Conservation (phyloP, 352 stramenopile species). For the Phytophthora capsici region DNA sequence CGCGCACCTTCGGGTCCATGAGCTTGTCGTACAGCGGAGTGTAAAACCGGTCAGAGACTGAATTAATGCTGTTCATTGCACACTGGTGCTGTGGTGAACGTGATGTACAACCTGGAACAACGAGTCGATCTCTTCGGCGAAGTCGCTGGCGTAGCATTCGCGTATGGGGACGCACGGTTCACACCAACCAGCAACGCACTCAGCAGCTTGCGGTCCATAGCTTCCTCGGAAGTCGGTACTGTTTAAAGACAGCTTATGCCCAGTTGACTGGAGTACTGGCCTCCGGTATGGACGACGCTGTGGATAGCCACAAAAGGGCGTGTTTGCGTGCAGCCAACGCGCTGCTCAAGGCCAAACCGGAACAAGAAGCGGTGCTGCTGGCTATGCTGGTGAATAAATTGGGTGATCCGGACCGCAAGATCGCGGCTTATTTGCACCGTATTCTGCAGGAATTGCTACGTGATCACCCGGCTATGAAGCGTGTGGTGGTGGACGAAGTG, state of each 20-base stretch:
- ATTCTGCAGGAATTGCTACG: slow-evolving; percentile 93
- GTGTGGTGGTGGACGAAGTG: slow-evolving; percentile 94
- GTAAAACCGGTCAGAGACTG: slow-evolving; percentile 97
- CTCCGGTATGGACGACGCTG: slow-evolving; percentile 82
- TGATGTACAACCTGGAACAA: slow-evolving; percentile 85
- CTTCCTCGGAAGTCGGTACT: slow-evolving; percentile 52
- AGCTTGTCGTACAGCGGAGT: slow-evolving; percentile 97
- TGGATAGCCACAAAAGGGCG: slow-evolving; percentile 84
- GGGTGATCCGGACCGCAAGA: slow-evolving; percentile 94
- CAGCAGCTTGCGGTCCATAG: slow-evolving; percentile 95
- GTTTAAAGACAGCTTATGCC: slow-evolving; percentile 77
- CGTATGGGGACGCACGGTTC: slow-evolving; percentile 98
- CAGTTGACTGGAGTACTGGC: slow-evolving; percentile 74
- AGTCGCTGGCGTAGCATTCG: slow-evolving; percentile 73
- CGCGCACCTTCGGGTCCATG: slow-evolving; percentile 83
- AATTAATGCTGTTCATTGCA: slow-evolving; percentile 93
- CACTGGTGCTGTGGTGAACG: slow-evolving; percentile 92
- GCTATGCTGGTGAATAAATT: slow-evolving; percentile 99
- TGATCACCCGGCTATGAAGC: slow-evolving; percentile 97
- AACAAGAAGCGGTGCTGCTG: slow-evolving; percentile 95
- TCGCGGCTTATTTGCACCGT: slow-evolving; percentile 92
- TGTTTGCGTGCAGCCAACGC: slow-evolving; percentile 79
- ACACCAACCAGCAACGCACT: slow-evolving; percentile 97
- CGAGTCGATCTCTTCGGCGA: slow-evolving; percentile 79
- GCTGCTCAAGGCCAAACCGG: slow-evolving; percentile 91